Percentiles rank a stretch among this genome's conserved stretches.
Evolutionary conservation across 148 eudicot genomes (phyloP).

Genomic region (Cornus controversa): DNA sequence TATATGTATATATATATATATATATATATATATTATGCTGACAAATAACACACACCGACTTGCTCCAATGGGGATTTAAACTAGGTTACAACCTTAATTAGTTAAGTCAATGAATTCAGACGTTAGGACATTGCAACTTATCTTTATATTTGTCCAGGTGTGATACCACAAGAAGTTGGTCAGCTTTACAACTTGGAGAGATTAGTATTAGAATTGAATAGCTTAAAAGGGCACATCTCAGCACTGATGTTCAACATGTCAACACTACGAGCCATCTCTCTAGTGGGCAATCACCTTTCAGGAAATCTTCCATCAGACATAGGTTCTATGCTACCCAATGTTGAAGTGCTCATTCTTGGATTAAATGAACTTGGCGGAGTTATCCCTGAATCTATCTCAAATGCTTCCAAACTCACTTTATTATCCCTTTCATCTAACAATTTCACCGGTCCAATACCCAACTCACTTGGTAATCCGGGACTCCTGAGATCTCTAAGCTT

Average conservation of each 20-base stretch:
- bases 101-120: no score
- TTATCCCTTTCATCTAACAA: background rate
- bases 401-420: slow-evolving; percentile 4
- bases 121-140: no score
- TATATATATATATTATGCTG: no score
- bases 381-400: slow-evolving; percentile 8
- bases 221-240: background rate
- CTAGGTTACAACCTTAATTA: no score
- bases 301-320: slow-evolving; percentile 4
- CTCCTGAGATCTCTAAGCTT: background rate
- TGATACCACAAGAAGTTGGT: slow-evolving; percentile 8
- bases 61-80: no score
- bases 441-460: background rate
- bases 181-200: background rate
- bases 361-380: background rate
- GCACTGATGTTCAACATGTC: background rate
- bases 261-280: background rate
- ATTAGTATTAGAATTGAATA: background rate
- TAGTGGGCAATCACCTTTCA: background rate
- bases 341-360: background rate
- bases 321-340: background rate
- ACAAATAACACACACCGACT: no score
- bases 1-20: no score
- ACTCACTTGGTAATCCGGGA: background rate
- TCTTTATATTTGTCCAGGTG: background rate